Evolutionary conservation across 2,329 filamentous ascomycete genomes (phyloP), one percentile per base, ranked within the genome.

Genomic region (Colletotrichum magnum): DNA sequence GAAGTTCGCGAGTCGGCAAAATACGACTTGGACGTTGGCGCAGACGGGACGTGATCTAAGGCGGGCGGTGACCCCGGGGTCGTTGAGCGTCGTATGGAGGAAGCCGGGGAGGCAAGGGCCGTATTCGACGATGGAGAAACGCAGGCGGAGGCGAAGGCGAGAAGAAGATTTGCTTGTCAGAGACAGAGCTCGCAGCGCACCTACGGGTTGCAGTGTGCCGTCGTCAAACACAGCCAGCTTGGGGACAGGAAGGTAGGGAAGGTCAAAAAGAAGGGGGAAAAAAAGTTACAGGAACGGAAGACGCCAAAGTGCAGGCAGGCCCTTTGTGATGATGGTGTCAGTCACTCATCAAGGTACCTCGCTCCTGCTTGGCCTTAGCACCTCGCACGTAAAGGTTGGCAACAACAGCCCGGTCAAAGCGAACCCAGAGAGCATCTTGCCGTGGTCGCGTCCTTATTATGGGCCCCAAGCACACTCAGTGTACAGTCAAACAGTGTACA

Each of bases 301-400:
- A 66, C 48, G 54, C 48, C 62, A 69, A 66, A 66, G 66, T 69
- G 66, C 66, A 69, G 66, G 61, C 54, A 65, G 56, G 56, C 66
- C 66, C 66, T 69, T 69, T 69, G 66, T 69, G 66, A 69, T 69
- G 66, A 69, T 69, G 56, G 62, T 69, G 56, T 60, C 66, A 69
- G 61, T 69, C 62, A 51, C 45, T 57, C 62, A 66, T 56, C 21
- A 24, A 24, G 21, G 21, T 60, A 50, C 56, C 61, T 50, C 45
- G 54, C 32, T 32, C 60, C 57, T 52, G 53, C 65, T 36, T 69
- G 43, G 18, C 53, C 48, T 64, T 58, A 58, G 65, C 52, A 54
- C 54, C 32, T 53, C 32, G 57, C 64, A 64, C 60, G 56, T 59
- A 48, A 56, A 54, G 41, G 45, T 57, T 45, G 59, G 43, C 59